Conservation (phyloP, 306 rosid species). For the Cucurbita maxima region DNA sequence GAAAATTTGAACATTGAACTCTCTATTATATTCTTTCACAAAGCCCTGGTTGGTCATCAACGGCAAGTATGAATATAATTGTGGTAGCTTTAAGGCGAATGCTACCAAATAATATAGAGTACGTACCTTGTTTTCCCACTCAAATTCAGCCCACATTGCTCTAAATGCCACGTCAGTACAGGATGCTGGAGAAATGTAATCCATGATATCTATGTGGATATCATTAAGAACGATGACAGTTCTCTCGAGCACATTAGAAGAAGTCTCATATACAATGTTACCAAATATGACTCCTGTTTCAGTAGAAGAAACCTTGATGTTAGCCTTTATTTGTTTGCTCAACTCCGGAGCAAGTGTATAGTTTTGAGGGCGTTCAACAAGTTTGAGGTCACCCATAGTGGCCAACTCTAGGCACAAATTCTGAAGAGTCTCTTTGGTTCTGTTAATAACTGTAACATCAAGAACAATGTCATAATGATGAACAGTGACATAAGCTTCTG, state of each 20-base stretch:
- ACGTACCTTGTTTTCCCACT: slow-evolving; percentile 97
- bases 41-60: neutral
- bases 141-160: slow-evolving; percentile 99
- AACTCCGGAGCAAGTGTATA: slow-evolving; percentile 96
- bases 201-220: slow-evolving; percentile 99
- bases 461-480: slow-evolving; percentile 94
- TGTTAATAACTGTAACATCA: slow-evolving; percentile 92
- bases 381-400: slow-evolving; percentile 98
- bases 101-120: slow-evolving; percentile 1
- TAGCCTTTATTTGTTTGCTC: slow-evolving; percentile 91
- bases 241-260: slow-evolving; percentile 86
- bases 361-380: slow-evolving; percentile 97
- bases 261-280: slow-evolving; percentile 87
- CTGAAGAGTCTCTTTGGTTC: slow-evolving; percentile 94
- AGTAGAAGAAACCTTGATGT: slow-evolving; percentile 95
- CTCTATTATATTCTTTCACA: neutral
- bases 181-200: slow-evolving; percentile 92
- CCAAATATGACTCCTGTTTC: slow-evolving; percentile 97
- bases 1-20: neutral
- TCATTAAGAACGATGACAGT: slow-evolving; percentile 88
- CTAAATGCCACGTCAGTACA: slow-evolving; percentile 88
- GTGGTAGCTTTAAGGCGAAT: slow-evolving; percentile 4
- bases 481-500: slow-evolving; percentile 95
- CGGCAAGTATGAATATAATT: neutral
- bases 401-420: slow-evolving; percentile 97